Conservation (phyloP, 768 basidiomycete species). For the Tylopilus intermedius region DNA sequence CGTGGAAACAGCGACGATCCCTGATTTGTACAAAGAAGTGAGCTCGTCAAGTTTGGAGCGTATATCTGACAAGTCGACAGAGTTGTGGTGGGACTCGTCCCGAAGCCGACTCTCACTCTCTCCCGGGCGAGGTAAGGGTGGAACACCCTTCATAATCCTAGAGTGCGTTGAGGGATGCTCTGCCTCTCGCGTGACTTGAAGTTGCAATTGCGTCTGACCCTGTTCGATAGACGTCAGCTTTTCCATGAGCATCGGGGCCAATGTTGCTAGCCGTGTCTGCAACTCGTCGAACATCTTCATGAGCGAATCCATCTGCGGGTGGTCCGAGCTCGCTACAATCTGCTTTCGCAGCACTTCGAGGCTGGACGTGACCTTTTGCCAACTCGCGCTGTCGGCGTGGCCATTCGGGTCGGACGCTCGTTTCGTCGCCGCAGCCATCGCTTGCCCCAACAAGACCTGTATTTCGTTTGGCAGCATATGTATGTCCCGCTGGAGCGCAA, state of each 20-base stretch:
- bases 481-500: conserved; percentile 30
- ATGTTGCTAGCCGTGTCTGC: conserved; percentile 34
- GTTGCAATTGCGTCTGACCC: conserved; percentile 18
- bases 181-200: conserved; percentile 10
- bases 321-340: conserved; percentile 4
- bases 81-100: neutral
- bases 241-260: conserved; percentile 34
- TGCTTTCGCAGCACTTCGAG: conserved; percentile 21
- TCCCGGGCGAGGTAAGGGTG: neutral
- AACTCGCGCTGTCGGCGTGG: neutral
- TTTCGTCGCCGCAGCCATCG: conserved; percentile 1
- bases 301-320: conserved; percentile 19
- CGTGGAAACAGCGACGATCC: neutral
- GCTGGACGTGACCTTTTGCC: conserved; percentile 8
- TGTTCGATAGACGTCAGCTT: conserved; percentile 31
- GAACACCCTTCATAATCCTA: conserved; percentile 11
- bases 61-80: conserved; percentile 27
- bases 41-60: conserved; percentile 37
- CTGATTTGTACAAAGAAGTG: conserved; percentile 19
- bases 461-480: conserved; percentile 27
- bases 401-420: neutral
- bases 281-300: conserved; percentile 37
- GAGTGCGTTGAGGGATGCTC: neutral
- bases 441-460: conserved; percentile 12
- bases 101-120: neutral